A percentile compares a stretch with the other conserved stretches of the same genome.
Conservation (phyloP, 306 rosid species). For the Pachyrhizus erosus region DNA sequence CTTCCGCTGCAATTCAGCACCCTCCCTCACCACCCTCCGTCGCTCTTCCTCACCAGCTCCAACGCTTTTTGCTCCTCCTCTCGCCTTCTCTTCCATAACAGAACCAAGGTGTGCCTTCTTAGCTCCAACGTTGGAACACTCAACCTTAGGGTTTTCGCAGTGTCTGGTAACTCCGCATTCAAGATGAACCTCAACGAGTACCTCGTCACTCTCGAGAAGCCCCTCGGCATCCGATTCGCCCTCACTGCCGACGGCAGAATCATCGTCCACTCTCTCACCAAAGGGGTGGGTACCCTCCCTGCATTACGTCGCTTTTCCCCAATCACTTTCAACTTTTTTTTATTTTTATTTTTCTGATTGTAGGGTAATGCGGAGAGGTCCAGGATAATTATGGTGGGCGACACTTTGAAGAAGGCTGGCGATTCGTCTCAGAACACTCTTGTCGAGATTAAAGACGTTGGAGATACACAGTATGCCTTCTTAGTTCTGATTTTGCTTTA, state of each 20-base stretch:
- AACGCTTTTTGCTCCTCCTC: constrained; percentile 49
- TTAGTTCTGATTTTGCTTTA: constrained; percentile 3
- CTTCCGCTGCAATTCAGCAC: constrained; percentile 56
- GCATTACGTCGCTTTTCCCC: background rate
- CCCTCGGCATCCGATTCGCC: constrained; percentile 89
- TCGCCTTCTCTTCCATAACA: constrained; percentile 1
- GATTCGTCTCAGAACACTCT: constrained; percentile 68
- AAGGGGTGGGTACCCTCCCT: constrained; percentile 81
- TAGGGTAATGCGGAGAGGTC: constrained; percentile 95
- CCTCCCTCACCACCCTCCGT: constrained; percentile 31
- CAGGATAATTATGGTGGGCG: constrained; percentile 94
- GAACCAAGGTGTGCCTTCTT: background rate
- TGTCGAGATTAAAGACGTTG: constrained; percentile 62
- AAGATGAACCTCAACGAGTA: constrained; percentile 90
- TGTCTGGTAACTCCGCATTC: constrained; percentile 50
- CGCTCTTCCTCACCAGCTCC: constrained; percentile 22
- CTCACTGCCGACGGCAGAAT: constrained; percentile 79
- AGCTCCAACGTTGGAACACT: constrained; percentile 45
- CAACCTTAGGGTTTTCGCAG: constrained; percentile 55
- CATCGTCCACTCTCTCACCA: constrained; percentile 82
- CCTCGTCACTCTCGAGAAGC: constrained; percentile 86
- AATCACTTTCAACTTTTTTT: no score
- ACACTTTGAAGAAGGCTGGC: constrained; percentile 83
- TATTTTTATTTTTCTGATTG: background rate
- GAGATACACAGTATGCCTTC: constrained; percentile 65